These are phyloP conservation scores for Aquilaria sinensis DNA, from an alignment of 345 rosid genomes.

Conservation along the genomic window DNA sequence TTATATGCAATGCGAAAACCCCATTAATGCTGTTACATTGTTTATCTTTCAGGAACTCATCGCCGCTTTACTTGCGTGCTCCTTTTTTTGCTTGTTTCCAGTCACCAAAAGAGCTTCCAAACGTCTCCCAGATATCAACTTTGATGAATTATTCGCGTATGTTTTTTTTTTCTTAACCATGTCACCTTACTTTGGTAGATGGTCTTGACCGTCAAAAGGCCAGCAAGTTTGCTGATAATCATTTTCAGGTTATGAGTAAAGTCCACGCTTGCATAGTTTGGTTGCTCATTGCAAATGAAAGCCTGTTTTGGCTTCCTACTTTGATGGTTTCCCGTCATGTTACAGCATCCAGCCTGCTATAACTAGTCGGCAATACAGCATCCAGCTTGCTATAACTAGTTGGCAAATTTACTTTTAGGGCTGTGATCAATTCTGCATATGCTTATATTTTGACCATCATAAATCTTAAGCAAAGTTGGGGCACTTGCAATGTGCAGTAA, in stretches of 20 bases:
- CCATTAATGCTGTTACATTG: not conserved
- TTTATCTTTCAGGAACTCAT: constrained; percentile 67
- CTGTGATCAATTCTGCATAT: too few relatives aligned
- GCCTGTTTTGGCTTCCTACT: too few relatives aligned
- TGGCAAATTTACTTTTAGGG: constrained; percentile 2
- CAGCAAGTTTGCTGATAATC: too few relatives aligned
- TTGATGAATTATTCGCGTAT: constrained; percentile 77
- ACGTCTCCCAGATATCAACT: constrained; percentile 72
- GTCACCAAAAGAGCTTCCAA: constrained; percentile 45
- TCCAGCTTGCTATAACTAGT: not conserved
- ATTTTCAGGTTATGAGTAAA: too few relatives aligned
- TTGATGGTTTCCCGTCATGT: too few relatives aligned
- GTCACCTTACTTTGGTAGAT: not conserved
- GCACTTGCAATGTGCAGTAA: too few relatives aligned
- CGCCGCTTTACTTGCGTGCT: constrained; percentile 75
- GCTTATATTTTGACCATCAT: too few relatives aligned
- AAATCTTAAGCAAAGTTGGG: too few relatives aligned
- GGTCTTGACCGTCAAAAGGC: not conserved
- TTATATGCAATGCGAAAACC: not conserved
- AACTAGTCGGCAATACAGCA: too few relatives aligned
- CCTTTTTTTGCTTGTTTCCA: constrained; percentile 87
- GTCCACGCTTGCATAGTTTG: too few relatives aligned
- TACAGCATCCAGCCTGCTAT: too few relatives aligned
- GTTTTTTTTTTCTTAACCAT: constrained; percentile 32
- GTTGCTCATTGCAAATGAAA: too few relatives aligned